Conservation (phyloP, 108 stramenopile genomes). For the Cylindrotheca fusiformis region DNA sequence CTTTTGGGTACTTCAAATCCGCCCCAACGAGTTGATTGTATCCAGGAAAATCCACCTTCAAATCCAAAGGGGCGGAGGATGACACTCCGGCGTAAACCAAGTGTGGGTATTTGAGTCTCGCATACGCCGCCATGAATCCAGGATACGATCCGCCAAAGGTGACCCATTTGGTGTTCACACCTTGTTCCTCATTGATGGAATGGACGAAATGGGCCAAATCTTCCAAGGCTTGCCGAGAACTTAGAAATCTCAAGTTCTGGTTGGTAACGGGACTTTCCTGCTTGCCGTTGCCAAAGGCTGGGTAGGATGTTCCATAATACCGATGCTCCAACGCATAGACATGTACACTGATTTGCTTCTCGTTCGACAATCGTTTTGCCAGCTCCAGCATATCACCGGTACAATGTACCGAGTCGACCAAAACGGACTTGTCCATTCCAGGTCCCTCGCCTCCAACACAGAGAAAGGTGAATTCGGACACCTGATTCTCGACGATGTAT, state of each 20-base stretch:
- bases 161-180: conserved; percentile 41
- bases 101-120: conserved; percentile 81
- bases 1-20: conserved; percentile 47
- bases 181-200: conserved; percentile 17
- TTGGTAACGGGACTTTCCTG: conserved; percentile 34
- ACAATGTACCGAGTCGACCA: conserved; percentile 83
- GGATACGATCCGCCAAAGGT: conserved; percentile 92
- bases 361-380: conserved; percentile 33
- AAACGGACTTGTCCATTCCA: conserved; percentile 56
- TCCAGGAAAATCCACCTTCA: conserved; percentile 69
- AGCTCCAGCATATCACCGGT: conserved; percentile 85
- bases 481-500: neutral
- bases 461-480: conserved; percentile 48
- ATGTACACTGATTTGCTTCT: conserved; percentile 39
- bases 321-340: conserved; percentile 89
- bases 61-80: conserved; percentile 81
- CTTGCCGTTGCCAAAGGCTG: conserved; percentile 22
- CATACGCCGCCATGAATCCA: conserved; percentile 81
- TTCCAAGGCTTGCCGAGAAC: conserved; percentile 77
- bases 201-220: conserved; percentile 77
- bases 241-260: conserved; percentile 57
- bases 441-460: conserved; percentile 92
- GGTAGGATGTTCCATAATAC: conserved; percentile 84
- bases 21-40: conserved; percentile 79
- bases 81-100: conserved; percentile 76